Percentiles rank a stretch among this genome's conserved stretches.
Evolutionary conservation across 768 basidiomycete species (phyloP).

Genomic region (Boletellus ananas): DNA sequence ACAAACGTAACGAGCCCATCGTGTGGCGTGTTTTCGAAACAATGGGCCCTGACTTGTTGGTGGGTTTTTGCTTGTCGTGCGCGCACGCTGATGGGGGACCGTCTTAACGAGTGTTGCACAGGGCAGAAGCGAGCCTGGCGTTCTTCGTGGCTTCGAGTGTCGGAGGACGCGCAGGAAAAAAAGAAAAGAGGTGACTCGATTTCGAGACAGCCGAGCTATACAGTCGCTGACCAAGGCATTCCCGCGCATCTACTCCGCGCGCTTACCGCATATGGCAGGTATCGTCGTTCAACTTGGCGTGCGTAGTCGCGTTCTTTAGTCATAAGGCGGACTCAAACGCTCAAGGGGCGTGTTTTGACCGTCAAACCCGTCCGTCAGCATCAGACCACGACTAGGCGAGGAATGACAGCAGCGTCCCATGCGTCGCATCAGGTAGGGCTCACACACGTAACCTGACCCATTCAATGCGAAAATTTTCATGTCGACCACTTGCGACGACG

Average conservation of each 20-base stretch:
- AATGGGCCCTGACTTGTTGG: conserved; percentile 63
- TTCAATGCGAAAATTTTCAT: neutral
- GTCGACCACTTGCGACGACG: too few relatives aligned
- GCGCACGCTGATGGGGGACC: neutral
- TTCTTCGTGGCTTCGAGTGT: too few relatives aligned
- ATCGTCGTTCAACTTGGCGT: conserved; percentile 15
- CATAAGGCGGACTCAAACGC: neutral
- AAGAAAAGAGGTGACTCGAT: neutral
- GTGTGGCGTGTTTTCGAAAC: conserved; percentile 34
- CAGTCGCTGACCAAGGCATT: conserved; percentile 21
- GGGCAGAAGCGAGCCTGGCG: too few relatives aligned
- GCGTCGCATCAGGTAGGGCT: too few relatives aligned
- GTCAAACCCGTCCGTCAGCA: neutral
- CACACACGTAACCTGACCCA: neutral
- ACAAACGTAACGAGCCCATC: conserved; percentile 71
- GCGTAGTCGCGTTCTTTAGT: neutral
- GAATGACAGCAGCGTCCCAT: too few relatives aligned
- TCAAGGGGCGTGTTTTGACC: neutral
- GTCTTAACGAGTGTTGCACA: too few relatives aligned
- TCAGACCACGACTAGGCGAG: neutral
- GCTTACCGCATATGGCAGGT: conserved; percentile 17
- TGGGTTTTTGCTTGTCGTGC: conserved; percentile 17
- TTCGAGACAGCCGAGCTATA: conserved; percentile 6
- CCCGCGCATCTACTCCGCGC: conserved; percentile 8
- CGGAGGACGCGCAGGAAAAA: neutral